These are phyloP conservation scores for Scheffersomyces coipomensis DNA, from an alignment of 805 yeast species.

Conservation along the genomic window DNA sequence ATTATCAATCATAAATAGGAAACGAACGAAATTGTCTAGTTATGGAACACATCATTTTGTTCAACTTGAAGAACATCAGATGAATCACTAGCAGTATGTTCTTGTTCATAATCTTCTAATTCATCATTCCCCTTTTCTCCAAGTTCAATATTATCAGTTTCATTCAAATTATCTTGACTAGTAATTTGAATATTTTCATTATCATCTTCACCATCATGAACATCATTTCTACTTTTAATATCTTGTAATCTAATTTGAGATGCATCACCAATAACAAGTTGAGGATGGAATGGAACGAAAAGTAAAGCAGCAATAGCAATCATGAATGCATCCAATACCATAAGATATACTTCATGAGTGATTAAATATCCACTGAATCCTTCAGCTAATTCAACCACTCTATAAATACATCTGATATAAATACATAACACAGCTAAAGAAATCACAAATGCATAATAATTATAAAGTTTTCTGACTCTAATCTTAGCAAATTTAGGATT, in stretches of 20 bases:
- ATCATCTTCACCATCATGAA: neutral
- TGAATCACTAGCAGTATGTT: neutral
- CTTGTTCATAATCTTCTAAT: neutral
- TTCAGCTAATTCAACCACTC: slow-evolving; percentile 38
- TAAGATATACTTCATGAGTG: slow-evolving; percentile 31
- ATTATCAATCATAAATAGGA: too few relatives aligned
- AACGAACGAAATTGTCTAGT: too few relatives aligned
- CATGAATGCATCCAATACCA: slow-evolving; percentile 37
- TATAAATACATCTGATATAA: slow-evolving; percentile 31
- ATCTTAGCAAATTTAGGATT: slow-evolving; percentile 19
- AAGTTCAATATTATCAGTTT: too few relatives aligned
- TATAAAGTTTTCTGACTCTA: slow-evolving; percentile 20
- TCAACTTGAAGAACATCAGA: too few relatives aligned
- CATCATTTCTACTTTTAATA: slow-evolving; percentile 4
- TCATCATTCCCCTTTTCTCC: too few relatives aligned
- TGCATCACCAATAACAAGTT: slow-evolving; percentile 37
- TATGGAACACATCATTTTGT: too few relatives aligned
- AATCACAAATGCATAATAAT: slow-evolving; percentile 30
- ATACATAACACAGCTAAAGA: slow-evolving; percentile 26
- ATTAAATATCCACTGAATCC: slow-evolving; percentile 35
- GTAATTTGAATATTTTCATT: slow-evolving; percentile 3
- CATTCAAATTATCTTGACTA: too few relatives aligned
- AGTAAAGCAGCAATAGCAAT: slow-evolving; percentile 28
- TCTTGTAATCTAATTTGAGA: slow-evolving; percentile 12
- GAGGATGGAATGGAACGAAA: slow-evolving; percentile 36